Conservation (phyloP, 129 eudicot species). For the Erigeron canadensis region DNA sequence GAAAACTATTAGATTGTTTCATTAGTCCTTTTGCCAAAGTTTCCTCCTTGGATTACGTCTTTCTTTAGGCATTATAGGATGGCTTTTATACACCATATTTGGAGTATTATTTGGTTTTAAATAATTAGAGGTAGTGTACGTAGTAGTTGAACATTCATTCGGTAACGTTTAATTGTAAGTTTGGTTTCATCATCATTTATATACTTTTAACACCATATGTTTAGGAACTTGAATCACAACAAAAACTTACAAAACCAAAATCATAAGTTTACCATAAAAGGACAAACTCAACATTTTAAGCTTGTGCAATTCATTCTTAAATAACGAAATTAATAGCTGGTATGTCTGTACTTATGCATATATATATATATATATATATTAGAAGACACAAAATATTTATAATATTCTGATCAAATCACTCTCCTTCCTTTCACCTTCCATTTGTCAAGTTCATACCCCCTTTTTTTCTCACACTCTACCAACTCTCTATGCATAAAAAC, state of each 20-base stretch:
- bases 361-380: too few species aligned
- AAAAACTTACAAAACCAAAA: neutral
- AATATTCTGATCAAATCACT: conserved; percentile 35
- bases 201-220: neutral
- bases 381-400: conserved; percentile 52
- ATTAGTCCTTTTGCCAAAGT: too few species aligned
- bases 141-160: too few species aligned
- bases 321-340: conserved; percentile 48
- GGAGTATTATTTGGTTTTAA: too few species aligned
- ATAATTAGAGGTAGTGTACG: too few species aligned
- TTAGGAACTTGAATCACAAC: neutral
- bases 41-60: too few species aligned
- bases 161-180: too few species aligned
- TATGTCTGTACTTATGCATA: conserved; percentile 47
- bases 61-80: too few species aligned
- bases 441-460: conserved; percentile 44
- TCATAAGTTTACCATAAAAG: conserved; percentile 4
- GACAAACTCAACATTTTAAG: conserved; percentile 23
- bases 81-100: too few species aligned
- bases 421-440: conserved; percentile 69
- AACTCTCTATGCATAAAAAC: conserved; percentile 32
- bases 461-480: conserved; percentile 16
- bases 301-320: neutral
- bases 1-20: too few species aligned
- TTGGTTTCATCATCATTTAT: too few species aligned